These are phyloP conservation scores for Chloromonas sp. DNA, from an alignment of 163 green algal genomes.

Conservation along the genomic window DNA sequence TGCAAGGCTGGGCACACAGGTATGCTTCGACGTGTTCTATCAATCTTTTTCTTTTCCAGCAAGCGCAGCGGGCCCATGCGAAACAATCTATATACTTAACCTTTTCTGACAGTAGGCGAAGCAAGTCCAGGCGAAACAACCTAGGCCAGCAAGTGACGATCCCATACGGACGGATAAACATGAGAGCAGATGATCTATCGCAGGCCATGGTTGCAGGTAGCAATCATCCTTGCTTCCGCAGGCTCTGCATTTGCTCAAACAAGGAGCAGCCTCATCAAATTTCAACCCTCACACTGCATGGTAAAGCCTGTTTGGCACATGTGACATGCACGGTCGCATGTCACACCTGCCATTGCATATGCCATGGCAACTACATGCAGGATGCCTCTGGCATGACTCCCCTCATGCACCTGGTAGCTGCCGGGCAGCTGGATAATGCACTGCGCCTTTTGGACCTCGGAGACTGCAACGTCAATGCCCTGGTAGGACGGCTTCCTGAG, in stretches of 20 bases:
- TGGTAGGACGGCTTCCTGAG: background rate
- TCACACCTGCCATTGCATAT: background rate
- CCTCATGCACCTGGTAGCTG: background rate
- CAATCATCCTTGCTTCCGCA: too few relatives aligned
- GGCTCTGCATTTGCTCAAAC: too few relatives aligned
- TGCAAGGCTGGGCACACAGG: background rate
- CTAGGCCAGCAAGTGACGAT: too few relatives aligned
- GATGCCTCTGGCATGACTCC: background rate
- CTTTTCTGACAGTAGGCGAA: too few relatives aligned
- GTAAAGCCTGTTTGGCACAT: background rate
- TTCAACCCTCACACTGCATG: background rate
- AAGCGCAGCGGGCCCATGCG: too few relatives aligned
- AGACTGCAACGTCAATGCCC: constrained; percentile 1
- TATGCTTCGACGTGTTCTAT: background rate
- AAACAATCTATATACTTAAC: too few relatives aligned
- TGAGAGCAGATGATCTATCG: too few relatives aligned
- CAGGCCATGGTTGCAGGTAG: too few relatives aligned
- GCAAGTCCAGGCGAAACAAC: too few relatives aligned
- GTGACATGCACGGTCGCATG: background rate
- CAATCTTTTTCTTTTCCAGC: background rate
- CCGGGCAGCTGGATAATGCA: background rate
- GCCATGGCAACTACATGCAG: background rate
- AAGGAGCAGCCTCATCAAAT: background rate
- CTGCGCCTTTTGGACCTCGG: background rate
- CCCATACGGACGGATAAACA: too few relatives aligned